phyloP scores from a whole-genome alignment of 805 yeast genomes.

The Starmerella etchellsii region DNA sequence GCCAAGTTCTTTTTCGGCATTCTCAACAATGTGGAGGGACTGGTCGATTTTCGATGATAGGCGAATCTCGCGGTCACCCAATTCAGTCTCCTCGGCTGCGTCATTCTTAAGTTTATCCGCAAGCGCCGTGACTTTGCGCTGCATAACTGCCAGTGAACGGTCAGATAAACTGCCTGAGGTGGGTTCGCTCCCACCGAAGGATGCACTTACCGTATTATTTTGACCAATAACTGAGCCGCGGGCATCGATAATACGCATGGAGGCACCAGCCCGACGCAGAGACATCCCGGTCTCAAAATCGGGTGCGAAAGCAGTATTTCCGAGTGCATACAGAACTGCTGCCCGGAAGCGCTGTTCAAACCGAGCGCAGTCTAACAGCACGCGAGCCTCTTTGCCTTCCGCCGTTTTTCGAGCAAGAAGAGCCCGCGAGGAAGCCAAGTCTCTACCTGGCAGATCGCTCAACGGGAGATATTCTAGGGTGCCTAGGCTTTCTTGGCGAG shows the following conservation, averaged over 20 bases:
- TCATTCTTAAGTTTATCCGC: constrained; percentile 23
- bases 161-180: constrained; percentile 6
- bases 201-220: constrained; percentile 90
- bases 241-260: constrained; percentile 59
- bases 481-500: constrained; percentile 79
- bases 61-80: constrained; percentile 29
- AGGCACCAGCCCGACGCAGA: constrained; percentile 54
- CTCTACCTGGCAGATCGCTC: constrained; percentile 52
- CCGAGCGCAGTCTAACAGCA: constrained; percentile 61
- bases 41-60: constrained; percentile 6
- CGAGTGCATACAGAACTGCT: constrained; percentile 70
- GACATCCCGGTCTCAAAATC: constrained; percentile 51
- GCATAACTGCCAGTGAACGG: constrained; percentile 14
- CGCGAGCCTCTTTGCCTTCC: constrained; percentile 37
- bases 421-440: constrained; percentile 27
- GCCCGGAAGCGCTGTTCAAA: constrained; percentile 56
- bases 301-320: constrained; percentile 69
- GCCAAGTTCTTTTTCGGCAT: constrained; percentile 4
- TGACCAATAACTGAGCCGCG: constrained; percentile 77
- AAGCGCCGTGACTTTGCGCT: constrained; percentile 10
- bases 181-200: constrained; percentile 1
- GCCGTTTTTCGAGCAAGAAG: constrained; percentile 25
- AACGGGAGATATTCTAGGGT: constrained; percentile 79
- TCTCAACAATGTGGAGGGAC: neutral
- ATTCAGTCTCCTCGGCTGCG: constrained; percentile 24